A percentile compares a stretch with the other conserved stretches of the same genome.
Evolutionary conservation across 139 green algal genomes (phyloP).

Genomic region (Mesotaenium endlicherianum): DNA sequence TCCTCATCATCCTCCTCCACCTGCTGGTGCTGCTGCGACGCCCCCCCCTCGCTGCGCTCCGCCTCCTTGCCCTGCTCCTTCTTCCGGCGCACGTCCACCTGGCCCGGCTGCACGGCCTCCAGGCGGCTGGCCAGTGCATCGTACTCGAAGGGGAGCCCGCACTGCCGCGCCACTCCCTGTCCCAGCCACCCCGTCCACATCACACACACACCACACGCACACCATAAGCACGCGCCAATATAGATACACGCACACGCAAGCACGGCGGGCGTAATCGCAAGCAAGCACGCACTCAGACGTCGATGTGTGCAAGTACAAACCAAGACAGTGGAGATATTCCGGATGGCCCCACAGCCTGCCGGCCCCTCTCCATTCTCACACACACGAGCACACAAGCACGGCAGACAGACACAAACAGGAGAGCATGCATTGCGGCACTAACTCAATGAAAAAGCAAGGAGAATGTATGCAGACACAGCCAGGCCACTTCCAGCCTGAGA

Average conservation of each 20-base stretch:
- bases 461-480: too few relatives aligned
- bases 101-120: not conserved
- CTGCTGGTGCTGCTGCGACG: too few relatives aligned
- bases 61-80: too few relatives aligned
- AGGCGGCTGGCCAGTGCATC: not conserved
- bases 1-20: too few relatives aligned
- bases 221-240: not conserved
- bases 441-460: too few relatives aligned
- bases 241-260: not conserved
- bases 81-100: not conserved
- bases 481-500: too few relatives aligned
- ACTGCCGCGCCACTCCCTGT: not conserved
- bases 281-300: not conserved
- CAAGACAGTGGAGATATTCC: not conserved
- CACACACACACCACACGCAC: not conserved
- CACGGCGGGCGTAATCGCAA: not conserved
- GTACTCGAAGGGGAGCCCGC: constrained; percentile 1
- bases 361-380: not conserved
- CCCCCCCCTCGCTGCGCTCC: too few relatives aligned
- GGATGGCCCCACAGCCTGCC: not conserved
- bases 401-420: too few relatives aligned
- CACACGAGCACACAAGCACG: not conserved
- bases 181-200: not conserved
- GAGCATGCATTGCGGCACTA: too few relatives aligned
- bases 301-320: not conserved